Base-by-base conservation (phyloP, 192 early-diverging fungal species). In the Lobosporangium transversale region DNA sequence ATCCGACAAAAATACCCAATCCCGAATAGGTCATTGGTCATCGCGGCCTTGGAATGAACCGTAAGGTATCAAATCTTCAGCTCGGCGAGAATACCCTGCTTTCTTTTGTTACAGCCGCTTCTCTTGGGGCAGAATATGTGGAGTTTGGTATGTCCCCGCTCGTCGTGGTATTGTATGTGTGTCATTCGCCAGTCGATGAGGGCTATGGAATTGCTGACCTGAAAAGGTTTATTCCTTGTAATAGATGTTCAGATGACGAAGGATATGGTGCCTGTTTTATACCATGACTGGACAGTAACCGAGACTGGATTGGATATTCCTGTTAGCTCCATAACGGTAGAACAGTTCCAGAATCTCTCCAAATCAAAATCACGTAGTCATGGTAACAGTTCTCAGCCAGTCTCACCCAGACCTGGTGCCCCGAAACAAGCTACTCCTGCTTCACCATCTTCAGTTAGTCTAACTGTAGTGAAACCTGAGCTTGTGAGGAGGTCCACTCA, bases 231-330 rank as follows among this genome's bases (percentile, higher is more conserved):
- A 15, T 45, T 27, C 11, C 37, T 40, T 20, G 9, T 1, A 11
- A 27, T 53, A 91, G 95, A 98, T 66, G 94, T 95, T 20, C 97
- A 98, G 84, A 78, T 98, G 62, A 95, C 95, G 10, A 93, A 93
- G 62, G 95, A 98, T 67, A 73, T 86, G 65, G 87, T 87, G 0
- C 93, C 93, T 8, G 91, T 97, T 24, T 71, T 98, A 36, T 98
- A 98, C 73, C 97, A 98, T 63, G 95, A 98, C 78, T 97, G 94
- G 94, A 89, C 84, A 0, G 86, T 91, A 20, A 89, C 89, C 1
- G 92, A 91, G 58, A 89, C 90, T 2, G 89, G 90, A 0, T 62
- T 89, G 33, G 90, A 90, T 40, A 87, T 90, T 42, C 90, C 88
- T 1, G 80, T 95, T 21, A 86, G 87, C 52, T 64, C 84, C 6